These are phyloP conservation scores for Nakazawaea sp. DNA, from an alignment of 805 yeast species.

Conservation along the genomic window DNA sequence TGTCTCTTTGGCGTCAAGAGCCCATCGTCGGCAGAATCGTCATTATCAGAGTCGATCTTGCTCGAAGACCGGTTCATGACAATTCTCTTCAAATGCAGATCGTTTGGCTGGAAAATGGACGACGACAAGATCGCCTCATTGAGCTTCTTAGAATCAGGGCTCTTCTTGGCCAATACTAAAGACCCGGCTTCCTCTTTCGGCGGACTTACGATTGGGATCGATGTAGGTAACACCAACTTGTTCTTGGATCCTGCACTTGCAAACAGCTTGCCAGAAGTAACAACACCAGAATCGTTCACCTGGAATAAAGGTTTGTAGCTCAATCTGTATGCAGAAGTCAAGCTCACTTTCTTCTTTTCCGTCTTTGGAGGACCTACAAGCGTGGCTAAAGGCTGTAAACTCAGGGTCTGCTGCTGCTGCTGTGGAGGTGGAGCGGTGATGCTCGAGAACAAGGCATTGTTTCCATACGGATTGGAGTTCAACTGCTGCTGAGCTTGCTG, in stretches of 20 bases:
- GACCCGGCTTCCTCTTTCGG: neutral
- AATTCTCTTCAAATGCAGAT: constrained; percentile 40
- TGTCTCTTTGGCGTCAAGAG: constrained; percentile 21
- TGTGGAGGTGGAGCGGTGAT: constrained; percentile 31
- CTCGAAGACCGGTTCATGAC: constrained; percentile 37
- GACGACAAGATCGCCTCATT: constrained; percentile 59
- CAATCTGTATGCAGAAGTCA: constrained; percentile 53
- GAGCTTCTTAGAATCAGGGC: constrained; percentile 19
- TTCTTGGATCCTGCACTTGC: neutral
- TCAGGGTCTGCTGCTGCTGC: constrained; percentile 15
- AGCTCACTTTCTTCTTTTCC: constrained; percentile 52
- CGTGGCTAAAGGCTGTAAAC: constrained; percentile 31
- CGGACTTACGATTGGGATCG: constrained; percentile 4
- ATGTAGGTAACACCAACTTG: constrained; percentile 1
- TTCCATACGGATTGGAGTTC: constrained; percentile 70
- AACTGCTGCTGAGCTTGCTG: constrained; percentile 26
- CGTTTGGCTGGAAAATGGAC: constrained; percentile 63
- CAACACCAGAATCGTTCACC: constrained; percentile 11
- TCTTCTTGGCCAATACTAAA: neutral
- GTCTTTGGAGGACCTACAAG: constrained; percentile 31
- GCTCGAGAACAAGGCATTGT: constrained; percentile 53
- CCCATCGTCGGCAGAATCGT: constrained; percentile 9
- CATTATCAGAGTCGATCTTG: constrained; percentile 8
- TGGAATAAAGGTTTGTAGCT: constrained; percentile 57
- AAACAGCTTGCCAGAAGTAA: neutral